phyloP scores from a whole-genome alignment of 2,329 filamentous ascomycete species.

The Thielaviopsis euricoi region DNA sequence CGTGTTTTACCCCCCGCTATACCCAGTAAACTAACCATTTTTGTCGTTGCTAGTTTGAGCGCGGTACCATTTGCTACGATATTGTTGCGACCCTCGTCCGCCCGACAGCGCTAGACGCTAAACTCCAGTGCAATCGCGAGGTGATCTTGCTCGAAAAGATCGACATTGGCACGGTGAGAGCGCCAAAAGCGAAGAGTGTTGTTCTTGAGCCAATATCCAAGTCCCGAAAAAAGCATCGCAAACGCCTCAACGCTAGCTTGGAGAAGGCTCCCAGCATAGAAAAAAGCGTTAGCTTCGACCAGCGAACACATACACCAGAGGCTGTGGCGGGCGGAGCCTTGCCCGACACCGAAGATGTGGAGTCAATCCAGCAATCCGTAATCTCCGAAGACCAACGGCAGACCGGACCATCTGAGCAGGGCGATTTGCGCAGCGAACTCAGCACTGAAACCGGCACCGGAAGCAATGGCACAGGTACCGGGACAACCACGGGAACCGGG shows the following conservation, averaged over 20 bases:
- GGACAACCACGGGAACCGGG: neutral
- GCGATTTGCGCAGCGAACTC: constrained; percentile 48
- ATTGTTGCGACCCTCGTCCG: constrained; percentile 79
- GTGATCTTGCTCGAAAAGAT: constrained; percentile 67
- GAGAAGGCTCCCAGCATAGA: constrained; percentile 2
- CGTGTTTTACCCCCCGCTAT: neutral
- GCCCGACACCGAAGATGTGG: constrained; percentile 13
- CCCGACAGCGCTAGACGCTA: constrained; percentile 71
- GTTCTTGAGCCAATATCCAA: constrained; percentile 76
- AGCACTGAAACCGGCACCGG: constrained; percentile 46
- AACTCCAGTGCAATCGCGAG: constrained; percentile 63
- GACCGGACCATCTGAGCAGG: constrained; percentile 16
- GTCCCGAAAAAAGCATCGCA: constrained; percentile 33
- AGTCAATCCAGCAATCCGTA: constrained; percentile 23
- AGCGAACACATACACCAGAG: constrained; percentile 15
- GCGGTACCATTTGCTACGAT: constrained; percentile 82
- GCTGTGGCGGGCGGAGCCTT: constrained; percentile 20
- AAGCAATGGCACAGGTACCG: constrained; percentile 12
- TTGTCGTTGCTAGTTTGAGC: constrained; percentile 58
- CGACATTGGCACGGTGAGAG: constrained; percentile 60
- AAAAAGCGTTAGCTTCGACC: constrained; percentile 4
- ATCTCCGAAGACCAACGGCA: constrained; percentile 25
- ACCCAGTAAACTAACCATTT: neutral
- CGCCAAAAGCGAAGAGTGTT: constrained; percentile 66
- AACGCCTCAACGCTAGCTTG: constrained; percentile 3